Evolutionary conservation across 306 rosid genomes (phyloP), one percentile per base, ranked within the genome.

Genomic region (Dryas octopetala): DNA sequence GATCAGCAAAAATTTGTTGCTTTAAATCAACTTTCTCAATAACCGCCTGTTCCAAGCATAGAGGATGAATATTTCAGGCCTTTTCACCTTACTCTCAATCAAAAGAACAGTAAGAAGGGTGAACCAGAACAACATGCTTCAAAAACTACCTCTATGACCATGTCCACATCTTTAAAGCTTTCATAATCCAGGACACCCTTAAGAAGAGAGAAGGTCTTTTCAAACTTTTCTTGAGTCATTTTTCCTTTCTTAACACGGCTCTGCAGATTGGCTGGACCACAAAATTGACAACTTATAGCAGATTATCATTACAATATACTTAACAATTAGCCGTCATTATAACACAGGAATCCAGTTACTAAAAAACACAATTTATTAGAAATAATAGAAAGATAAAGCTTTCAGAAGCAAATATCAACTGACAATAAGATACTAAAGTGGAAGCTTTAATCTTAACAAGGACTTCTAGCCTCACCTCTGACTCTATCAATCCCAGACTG

Each of bases 1-100:
- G 98, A 70, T 95, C 99, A 80, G 89, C 82, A 79, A 95, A 92
- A 54, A 95, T 89, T 70, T 95, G 90, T 81, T 95, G 99, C 92
- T 95, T 95, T 82, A 95, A 79, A 72, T 93, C 88, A 78, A 92
- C 79, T 67, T 95, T 88, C 83, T 95, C 99, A 74, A 90, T 81
- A 83, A 92, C 96, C 73, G 98, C 99, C 99, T 95, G 93, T 80
- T 85, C 71, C 85, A 77, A 64, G 57, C 80, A 86, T 72, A 62
- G 75, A 86, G 55, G 40, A 62, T 45, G 17, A 79, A 68, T 40
- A 70, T 63, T 77, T 74, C 53, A 80, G 54, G 53, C 43, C 15
- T 53, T 71, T 66, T 73, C 23, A 65, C 38, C 74, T 43, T 62
- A 44, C 62, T 47, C 62, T 43, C 69, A 49, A 60, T 76, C 75